phyloP scores from a whole-genome alignment of 2,329 filamentous ascomycete species.

The Xylariales sp. region DNA sequence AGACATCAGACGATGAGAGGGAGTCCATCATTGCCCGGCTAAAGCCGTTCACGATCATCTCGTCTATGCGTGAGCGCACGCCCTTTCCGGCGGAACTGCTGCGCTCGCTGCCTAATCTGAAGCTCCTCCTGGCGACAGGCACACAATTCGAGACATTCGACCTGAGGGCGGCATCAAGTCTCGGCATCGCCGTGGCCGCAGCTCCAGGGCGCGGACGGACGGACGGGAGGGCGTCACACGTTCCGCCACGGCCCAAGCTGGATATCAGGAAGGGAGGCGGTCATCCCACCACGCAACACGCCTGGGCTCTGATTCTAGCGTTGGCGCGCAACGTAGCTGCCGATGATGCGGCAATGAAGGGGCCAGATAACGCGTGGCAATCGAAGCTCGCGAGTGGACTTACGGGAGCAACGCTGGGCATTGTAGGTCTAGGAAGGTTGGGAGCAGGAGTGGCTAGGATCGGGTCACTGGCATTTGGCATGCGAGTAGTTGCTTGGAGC shows the following conservation, averaged over 20 bases:
- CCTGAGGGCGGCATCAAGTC: constrained; percentile 42
- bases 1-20: constrained; percentile 26
- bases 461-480: constrained; percentile 56
- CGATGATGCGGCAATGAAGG: constrained; percentile 54
- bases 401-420: constrained; percentile 54
- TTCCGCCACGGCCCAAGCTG: constrained; percentile 11
- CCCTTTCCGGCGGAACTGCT: constrained; percentile 53
- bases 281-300: constrained; percentile 51
- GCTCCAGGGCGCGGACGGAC: constrained; percentile 34
- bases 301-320: constrained; percentile 51
- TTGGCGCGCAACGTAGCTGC: constrained; percentile 53
- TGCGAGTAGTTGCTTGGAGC: constrained; percentile 63
- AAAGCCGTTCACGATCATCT: constrained; percentile 51
- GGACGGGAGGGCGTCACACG: constrained; percentile 10
- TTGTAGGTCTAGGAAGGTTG: constrained; percentile 59
- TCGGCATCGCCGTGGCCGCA: constrained; percentile 46
- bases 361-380: constrained; percentile 48
- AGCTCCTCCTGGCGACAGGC: constrained; percentile 58
- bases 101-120: constrained; percentile 55
- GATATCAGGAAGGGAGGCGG: constrained; percentile 28
- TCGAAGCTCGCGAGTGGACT: constrained; percentile 50
- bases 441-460: constrained; percentile 57
- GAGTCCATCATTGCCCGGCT: constrained; percentile 48
- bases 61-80: constrained; percentile 62
- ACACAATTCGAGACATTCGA: constrained; percentile 58